These are phyloP conservation scores for Liquidambar formosana DNA, from an alignment of 164 flowering plant genomes.

Conservation along the genomic window DNA sequence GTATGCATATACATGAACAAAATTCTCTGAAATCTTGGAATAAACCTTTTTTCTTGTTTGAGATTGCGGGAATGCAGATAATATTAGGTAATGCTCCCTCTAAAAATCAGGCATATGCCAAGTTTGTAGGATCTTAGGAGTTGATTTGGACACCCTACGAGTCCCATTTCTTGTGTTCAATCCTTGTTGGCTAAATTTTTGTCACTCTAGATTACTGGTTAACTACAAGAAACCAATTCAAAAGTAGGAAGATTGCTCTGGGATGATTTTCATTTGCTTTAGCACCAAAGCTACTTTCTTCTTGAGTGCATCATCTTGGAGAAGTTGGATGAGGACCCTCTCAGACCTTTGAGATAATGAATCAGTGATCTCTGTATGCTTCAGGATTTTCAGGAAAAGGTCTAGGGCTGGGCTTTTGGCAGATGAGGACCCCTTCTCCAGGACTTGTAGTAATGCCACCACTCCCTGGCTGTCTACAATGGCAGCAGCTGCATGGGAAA, in stretches of 20 bases:
- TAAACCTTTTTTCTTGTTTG: no score
- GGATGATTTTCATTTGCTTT: constrained; percentile 19
- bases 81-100: no score
- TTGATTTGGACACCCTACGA: no score
- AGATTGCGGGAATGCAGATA: no score
- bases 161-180: no score
- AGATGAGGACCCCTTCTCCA: constrained; percentile 22
- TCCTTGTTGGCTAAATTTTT: no score
- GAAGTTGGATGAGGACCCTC: constrained; percentile 24
- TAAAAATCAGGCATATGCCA: no score
- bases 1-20: no score
- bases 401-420: constrained; percentile 26
- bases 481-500: constrained; percentile 18
- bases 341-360: constrained; percentile 14
- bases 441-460: constrained; percentile 19
- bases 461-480: constrained; percentile 23
- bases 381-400: constrained; percentile 20
- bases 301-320: constrained; percentile 22
- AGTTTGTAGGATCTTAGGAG: no score
- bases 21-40: no score
- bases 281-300: constrained; percentile 25
- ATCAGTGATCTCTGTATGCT: constrained; percentile 6
- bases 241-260: constrained; percentile 31
- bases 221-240: constrained; percentile 5
- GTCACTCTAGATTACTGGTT: no score